Conservation (phyloP, 805 yeast species). For the Torulaspora franciscae region DNA sequence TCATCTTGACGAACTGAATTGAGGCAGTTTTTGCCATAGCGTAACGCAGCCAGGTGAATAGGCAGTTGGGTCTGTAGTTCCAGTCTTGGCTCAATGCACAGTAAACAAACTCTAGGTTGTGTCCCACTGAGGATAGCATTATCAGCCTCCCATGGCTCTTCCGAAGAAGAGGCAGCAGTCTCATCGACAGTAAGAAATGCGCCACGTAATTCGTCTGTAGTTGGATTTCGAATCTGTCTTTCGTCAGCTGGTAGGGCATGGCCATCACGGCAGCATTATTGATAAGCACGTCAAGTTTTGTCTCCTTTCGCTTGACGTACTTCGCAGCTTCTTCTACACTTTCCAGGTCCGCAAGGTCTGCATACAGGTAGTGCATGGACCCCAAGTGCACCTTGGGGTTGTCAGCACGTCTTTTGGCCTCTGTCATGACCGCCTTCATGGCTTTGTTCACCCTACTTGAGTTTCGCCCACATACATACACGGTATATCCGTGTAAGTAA, state of each 20-base stretch:
- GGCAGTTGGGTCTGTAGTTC: slow-evolving; percentile 55
- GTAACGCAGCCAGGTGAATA: slow-evolving; percentile 75
- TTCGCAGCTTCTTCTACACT: slow-evolving; percentile 48
- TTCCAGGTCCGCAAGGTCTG: slow-evolving; percentile 50
- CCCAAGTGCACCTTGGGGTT: slow-evolving; percentile 7
- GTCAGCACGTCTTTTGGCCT: slow-evolving; percentile 40
- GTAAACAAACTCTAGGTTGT: slow-evolving; percentile 46
- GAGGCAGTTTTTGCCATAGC: slow-evolving; percentile 74
- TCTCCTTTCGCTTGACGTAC: slow-evolving; percentile 44
- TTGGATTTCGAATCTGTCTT: slow-evolving; percentile 72
- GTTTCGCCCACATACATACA: slow-evolving; percentile 72
- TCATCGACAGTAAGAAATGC: slow-evolving; percentile 64
- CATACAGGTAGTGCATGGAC: slow-evolving; percentile 40
- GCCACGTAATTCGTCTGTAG: slow-evolving; percentile 74
- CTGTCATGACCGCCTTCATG: slow-evolving; percentile 48
- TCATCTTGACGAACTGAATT: slow-evolving; percentile 62
- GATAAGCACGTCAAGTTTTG: slow-evolving; percentile 53
- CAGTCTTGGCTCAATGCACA: slow-evolving; percentile 45
- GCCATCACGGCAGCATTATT: slow-evolving; percentile 82
- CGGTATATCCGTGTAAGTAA: slow-evolving; percentile 70
- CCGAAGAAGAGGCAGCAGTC: slow-evolving; percentile 51
- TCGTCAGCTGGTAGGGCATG: slow-evolving; percentile 59
- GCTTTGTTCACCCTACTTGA: slow-evolving; percentile 51
- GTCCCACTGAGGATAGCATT: slow-evolving; percentile 63
- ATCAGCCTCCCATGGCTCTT: slow-evolving; percentile 46